phyloP scores from a whole-genome alignment of 2,329 filamentous ascomycete genomes.

The Pseudocercospora fijiensis region DNA sequence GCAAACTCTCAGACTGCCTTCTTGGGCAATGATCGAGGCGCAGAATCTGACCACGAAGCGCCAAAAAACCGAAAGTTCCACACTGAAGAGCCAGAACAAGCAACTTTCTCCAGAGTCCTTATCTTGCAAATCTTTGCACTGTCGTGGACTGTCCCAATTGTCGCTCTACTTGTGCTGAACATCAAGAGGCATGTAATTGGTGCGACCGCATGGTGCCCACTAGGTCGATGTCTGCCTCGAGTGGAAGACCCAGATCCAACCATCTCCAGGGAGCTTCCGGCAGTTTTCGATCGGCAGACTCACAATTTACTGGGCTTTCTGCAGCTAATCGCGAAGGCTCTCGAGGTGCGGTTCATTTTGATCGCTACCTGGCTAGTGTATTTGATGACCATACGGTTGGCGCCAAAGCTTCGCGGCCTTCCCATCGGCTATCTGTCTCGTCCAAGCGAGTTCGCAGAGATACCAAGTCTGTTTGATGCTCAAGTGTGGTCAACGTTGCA shows the following conservation, averaged over 20 bases:
- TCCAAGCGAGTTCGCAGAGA: conserved; percentile 32
- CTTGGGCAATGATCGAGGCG: not conserved
- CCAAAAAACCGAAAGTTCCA: not conserved
- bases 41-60: not conserved
- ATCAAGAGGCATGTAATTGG: conserved; percentile 32
- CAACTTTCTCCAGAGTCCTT: conserved; percentile 1
- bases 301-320: conserved; percentile 35
- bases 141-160: conserved; percentile 34
- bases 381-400: conserved; percentile 31
- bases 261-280: not conserved
- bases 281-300: conserved; percentile 27
- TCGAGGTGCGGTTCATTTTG: conserved; percentile 38
- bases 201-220: conserved; percentile 34
- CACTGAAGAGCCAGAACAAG: not conserved
- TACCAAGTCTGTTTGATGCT: conserved; percentile 30
- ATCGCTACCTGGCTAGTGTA: conserved; percentile 34
- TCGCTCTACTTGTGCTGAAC: conserved; percentile 33
- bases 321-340: conserved; percentile 35
- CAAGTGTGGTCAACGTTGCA: conserved; percentile 29
- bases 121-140: conserved; percentile 26
- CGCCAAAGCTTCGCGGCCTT: conserved; percentile 27
- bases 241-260: conserved; percentile 12
- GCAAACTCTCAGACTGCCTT: not conserved
- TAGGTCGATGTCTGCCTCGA: conserved; percentile 21
- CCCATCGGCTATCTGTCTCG: conserved; percentile 34